Evolutionary conservation across 192 early-diverging fungal species (phyloP).

Genomic region (Backusella psychrophila): DNA sequence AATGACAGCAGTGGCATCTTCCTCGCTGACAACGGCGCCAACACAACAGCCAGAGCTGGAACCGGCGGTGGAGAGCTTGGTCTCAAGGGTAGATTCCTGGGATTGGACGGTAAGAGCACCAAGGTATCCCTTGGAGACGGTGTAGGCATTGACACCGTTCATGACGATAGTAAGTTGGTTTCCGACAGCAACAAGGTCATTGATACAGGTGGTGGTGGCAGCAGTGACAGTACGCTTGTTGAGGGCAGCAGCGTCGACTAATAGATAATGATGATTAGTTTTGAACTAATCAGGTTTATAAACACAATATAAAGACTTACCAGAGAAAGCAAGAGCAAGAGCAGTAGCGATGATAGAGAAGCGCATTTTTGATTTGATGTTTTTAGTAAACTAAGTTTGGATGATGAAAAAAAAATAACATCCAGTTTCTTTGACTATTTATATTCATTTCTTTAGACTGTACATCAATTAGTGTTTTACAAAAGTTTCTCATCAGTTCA

Average conservation of each 20-base stretch:
- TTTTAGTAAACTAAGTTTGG: neutral
- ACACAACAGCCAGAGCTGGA: neutral
- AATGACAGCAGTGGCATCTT: constrained; percentile 8
- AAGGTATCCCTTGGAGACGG: neutral
- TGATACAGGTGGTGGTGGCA: neutral
- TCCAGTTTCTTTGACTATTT: neutral
- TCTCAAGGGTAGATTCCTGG: neutral
- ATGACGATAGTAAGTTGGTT: neutral
- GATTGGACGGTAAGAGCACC: neutral
- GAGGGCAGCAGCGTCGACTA: neutral
- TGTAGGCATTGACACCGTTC: neutral
- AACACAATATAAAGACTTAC: neutral
- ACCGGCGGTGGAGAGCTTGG: neutral
- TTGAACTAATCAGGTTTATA: too few relatives aligned
- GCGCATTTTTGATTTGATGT: neutral
- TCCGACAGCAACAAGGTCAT: neutral
- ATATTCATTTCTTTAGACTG: neutral
- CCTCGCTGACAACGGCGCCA: neutral
- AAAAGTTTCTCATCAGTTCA: neutral
- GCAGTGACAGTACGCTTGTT: neutral
- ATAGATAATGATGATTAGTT: neutral
- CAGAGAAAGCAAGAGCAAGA: neutral
- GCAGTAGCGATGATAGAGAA: neutral
- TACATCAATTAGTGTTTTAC: neutral
- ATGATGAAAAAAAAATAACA: neutral